Evolutionary conservation across 345 rosid species (phyloP).

Genomic region (Anastatica hierochuntica): DNA sequence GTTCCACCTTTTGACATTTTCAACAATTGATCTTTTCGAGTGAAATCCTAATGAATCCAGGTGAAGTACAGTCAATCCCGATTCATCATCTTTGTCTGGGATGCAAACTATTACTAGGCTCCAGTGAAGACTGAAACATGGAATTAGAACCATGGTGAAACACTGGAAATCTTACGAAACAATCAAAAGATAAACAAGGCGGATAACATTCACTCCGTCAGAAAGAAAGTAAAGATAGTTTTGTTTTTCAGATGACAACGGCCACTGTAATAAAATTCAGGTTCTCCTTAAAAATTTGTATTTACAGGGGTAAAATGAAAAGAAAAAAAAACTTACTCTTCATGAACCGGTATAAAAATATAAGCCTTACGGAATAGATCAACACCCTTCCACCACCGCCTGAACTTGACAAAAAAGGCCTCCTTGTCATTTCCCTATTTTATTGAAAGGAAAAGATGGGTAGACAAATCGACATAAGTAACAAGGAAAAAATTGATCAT

Average conservation of each 20-base stretch:
- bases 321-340: slow-evolving; percentile 48
- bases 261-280: too few species aligned
- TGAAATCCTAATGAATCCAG: slow-evolving; percentile 81
- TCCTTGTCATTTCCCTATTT: slow-evolving; percentile 48
- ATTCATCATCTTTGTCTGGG: slow-evolving; percentile 65
- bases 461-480: too few species aligned
- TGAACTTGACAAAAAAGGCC: slow-evolving; percentile 55
- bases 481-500: too few species aligned
- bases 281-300: too few species aligned
- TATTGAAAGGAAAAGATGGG: background rate
- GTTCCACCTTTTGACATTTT: slow-evolving; percentile 60
- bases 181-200: background rate
- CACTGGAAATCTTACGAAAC: too few species aligned
- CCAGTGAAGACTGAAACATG: slow-evolving; percentile 96
- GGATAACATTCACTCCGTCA: background rate
- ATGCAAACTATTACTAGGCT: slow-evolving; percentile 87
- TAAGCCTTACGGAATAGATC: slow-evolving; percentile 82
- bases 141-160: too few species aligned
- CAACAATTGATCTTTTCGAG: slow-evolving; percentile 39
- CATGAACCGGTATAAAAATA: slow-evolving; percentile 78
- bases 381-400: slow-evolving; percentile 96
- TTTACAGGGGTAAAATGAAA: too few species aligned
- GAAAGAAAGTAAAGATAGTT: background rate
- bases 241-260: too few species aligned
- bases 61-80: slow-evolving; percentile 76